These are phyloP conservation scores for Aspergillus hiratsukae DNA, from an alignment of 2,329 filamentous ascomycete species.

Conservation along the genomic window DNA sequence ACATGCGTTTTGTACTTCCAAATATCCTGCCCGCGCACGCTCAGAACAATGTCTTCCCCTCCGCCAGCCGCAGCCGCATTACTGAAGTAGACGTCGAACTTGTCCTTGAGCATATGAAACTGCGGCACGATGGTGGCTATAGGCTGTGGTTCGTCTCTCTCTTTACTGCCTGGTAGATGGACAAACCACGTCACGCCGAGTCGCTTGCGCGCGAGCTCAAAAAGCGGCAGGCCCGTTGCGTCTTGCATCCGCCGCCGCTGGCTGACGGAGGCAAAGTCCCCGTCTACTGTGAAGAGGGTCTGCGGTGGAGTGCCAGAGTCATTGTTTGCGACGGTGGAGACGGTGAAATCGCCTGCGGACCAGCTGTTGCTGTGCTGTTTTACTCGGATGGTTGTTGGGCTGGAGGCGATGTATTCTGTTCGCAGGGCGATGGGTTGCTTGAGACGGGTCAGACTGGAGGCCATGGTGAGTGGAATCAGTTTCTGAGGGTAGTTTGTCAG, in stretches of 20 bases:
- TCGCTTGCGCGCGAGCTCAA: constrained; percentile 16
- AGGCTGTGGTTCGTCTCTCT: background rate
- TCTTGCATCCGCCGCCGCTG: constrained; percentile 15
- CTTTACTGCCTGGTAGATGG: constrained; percentile 9
- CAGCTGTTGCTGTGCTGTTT: constrained; percentile 4
- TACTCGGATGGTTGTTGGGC: constrained; percentile 2
- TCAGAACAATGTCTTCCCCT: constrained; percentile 6
- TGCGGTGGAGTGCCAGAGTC: background rate
- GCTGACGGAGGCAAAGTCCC: constrained; percentile 4
- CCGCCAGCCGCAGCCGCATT: constrained; percentile 9
- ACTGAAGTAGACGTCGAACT: constrained; percentile 12
- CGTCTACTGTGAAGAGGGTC: constrained; percentile 11
- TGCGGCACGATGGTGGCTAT: constrained; percentile 13
- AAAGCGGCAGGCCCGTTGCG: constrained; percentile 17
- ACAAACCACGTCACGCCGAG: constrained; percentile 17
- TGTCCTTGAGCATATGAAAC: constrained; percentile 14
- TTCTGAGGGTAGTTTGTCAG: background rate
- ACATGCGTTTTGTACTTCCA: constrained; percentile 17
- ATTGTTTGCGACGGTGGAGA: background rate
- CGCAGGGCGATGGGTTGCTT: constrained; percentile 10
- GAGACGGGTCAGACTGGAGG: background rate
- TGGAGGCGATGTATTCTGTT: constrained; percentile 5
- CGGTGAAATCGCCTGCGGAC: constrained; percentile 3
- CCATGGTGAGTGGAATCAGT: background rate
- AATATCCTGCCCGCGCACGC: constrained; percentile 16